Evolutionary conservation across 2,329 filamentous ascomycete species (phyloP).

Genomic region (Diplocarpon rosae): DNA sequence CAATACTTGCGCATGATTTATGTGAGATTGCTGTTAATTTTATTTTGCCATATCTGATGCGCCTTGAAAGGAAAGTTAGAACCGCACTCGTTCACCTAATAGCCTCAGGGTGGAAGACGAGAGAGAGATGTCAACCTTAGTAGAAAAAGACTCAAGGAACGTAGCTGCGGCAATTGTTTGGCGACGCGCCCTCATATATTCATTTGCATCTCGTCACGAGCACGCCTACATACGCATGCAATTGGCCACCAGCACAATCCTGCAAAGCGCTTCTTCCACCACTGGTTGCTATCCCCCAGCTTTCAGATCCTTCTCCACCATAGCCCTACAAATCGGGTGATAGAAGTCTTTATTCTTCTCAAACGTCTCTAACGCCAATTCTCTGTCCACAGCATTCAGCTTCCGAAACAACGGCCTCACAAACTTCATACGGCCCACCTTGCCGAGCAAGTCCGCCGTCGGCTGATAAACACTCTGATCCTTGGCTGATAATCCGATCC

Average conservation of each 20-base stretch:
- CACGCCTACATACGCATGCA: background rate
- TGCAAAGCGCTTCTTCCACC: background rate
- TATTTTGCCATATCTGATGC: no score
- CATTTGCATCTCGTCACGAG: background rate
- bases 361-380: conserved; percentile 72
- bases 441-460: conserved; percentile 63
- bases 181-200: no score
- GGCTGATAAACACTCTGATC: conserved; percentile 59
- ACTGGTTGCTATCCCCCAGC: background rate
- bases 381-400: conserved; percentile 62
- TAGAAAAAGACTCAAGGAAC: no score
- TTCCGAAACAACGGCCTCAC: conserved; percentile 75
- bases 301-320: conserved; percentile 74
- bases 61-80: no score
- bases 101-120: no score
- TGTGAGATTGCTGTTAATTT: no score
- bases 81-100: no score
- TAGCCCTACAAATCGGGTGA: conserved; percentile 79
- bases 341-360: conserved; percentile 85
- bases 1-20: no score
- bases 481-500: conserved; percentile 64
- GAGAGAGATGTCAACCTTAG: no score
- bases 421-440: conserved; percentile 94
- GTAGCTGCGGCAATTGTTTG: no score
- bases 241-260: background rate